Conservation (phyloP, 768 basidiomycete species). For the Trametes cubensis region DNA sequence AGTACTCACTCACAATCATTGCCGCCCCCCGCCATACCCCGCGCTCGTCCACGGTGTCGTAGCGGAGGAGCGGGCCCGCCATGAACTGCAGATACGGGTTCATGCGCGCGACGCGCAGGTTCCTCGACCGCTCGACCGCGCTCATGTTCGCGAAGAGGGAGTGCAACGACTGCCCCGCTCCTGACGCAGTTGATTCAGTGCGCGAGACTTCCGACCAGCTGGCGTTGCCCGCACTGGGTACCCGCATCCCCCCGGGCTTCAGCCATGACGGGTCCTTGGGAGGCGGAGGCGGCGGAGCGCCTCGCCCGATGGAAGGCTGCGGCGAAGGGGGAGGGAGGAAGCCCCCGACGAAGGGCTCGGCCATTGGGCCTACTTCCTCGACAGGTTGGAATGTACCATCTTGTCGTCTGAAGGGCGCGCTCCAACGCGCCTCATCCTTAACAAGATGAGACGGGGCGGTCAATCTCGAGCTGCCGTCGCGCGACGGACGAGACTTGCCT, state of each 20-base stretch:
- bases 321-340: slow-evolving; percentile 41
- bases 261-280: slow-evolving; percentile 46
- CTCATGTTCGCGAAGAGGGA: slow-evolving; percentile 46
- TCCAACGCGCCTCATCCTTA: slow-evolving; percentile 31
- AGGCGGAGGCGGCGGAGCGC: slow-evolving; percentile 47
- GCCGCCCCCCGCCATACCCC: slow-evolving; percentile 88
- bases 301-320: slow-evolving; percentile 34
- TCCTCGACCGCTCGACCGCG: slow-evolving; percentile 67
- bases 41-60: slow-evolving; percentile 81
- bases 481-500: slow-evolving; percentile 40
- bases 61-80: slow-evolving; percentile 89
- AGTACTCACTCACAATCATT: slow-evolving; percentile 79
- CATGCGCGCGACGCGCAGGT: slow-evolving; percentile 65
- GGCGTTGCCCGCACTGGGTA: slow-evolving; percentile 12
- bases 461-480: slow-evolving; percentile 33
- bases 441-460: neutral
- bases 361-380: slow-evolving; percentile 61
- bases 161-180: slow-evolving; percentile 3
- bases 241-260: slow-evolving; percentile 6
- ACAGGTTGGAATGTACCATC: slow-evolving; percentile 57
- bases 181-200: slow-evolving; percentile 13
- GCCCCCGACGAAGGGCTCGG: slow-evolving; percentile 63
- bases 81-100: slow-evolving; percentile 85
- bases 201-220: slow-evolving; percentile 15
- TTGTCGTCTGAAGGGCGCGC: slow-evolving; percentile 42